Evolutionary conservation across 2,329 filamentous ascomycete species (phyloP).

Genomic region (Fusarium nanum): DNA sequence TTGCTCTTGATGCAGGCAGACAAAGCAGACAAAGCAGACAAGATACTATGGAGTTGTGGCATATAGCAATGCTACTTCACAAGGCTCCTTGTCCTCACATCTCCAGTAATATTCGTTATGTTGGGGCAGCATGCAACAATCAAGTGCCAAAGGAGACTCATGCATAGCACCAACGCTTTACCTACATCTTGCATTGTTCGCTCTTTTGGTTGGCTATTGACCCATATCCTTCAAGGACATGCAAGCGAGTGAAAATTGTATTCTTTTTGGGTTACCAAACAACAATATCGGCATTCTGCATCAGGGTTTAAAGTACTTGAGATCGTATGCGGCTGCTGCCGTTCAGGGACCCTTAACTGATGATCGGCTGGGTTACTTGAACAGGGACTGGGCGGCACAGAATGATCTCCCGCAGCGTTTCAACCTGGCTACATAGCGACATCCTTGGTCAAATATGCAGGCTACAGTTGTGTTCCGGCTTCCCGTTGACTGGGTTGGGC

Average conservation of each 20-base stretch:
- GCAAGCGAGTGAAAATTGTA: background rate
- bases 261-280: background rate
- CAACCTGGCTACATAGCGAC: constrained; percentile 4
- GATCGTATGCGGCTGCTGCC: constrained; percentile 43
- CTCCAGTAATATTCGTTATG: constrained; percentile 10
- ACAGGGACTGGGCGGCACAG: constrained; percentile 38
- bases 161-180: constrained; percentile 12
- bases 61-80: constrained; percentile 12
- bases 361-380: constrained; percentile 22
- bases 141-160: constrained; percentile 1
- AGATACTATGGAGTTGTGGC: constrained; percentile 2
- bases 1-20: constrained; percentile 16
- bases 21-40: background rate
- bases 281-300: constrained; percentile 1
- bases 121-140: constrained; percentile 10
- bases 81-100: constrained; percentile 4
- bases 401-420: constrained; percentile 41
- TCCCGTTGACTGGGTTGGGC: constrained; percentile 20
- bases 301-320: constrained; percentile 13
- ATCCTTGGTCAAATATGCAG: constrained; percentile 31
- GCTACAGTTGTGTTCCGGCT: constrained; percentile 16
- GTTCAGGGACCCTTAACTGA: constrained; percentile 38
- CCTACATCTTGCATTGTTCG: background rate
- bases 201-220: background rate
- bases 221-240: background rate